phyloP scores from a whole-genome alignment of 2,329 filamentous ascomycete species.

The Colletotrichum aenigma region DNA sequence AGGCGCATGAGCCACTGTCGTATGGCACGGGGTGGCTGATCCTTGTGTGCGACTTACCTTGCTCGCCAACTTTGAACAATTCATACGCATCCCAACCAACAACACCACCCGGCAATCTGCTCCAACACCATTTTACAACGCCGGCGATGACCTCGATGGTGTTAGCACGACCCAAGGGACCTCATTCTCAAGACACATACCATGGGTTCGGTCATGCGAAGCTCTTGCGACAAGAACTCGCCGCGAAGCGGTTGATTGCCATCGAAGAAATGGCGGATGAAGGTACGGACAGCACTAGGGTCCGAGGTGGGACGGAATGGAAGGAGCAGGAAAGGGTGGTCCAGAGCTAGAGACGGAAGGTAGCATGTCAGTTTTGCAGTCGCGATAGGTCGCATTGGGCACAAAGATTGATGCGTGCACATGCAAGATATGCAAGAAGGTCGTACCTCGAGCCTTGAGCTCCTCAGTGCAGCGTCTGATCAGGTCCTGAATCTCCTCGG shows the following conservation, averaged over 20 bases:
- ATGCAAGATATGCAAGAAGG: slow-evolving; percentile 19
- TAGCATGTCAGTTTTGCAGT: neutral
- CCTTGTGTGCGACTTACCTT: slow-evolving; percentile 61
- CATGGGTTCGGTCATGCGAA: slow-evolving; percentile 93
- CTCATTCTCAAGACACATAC: slow-evolving; percentile 53
- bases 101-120: slow-evolving; percentile 85
- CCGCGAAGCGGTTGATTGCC: slow-evolving; percentile 68
- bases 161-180: slow-evolving; percentile 21
- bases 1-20: neutral
- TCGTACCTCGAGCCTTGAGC: slow-evolving; percentile 90
- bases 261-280: slow-evolving; percentile 92
- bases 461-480: slow-evolving; percentile 85
- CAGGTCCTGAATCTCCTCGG: slow-evolving; percentile 90
- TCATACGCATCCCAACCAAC: slow-evolving; percentile 98
- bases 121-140: slow-evolving; percentile 99
- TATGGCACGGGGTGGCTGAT: neutral
- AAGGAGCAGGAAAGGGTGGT: slow-evolving; percentile 89
- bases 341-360: slow-evolving; percentile 65
- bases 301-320: slow-evolving; percentile 95
- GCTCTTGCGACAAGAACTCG: slow-evolving; percentile 77
- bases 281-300: slow-evolving; percentile 87
- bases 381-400: slow-evolving; percentile 2
- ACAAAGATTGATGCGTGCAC: slow-evolving; percentile 20
- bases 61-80: slow-evolving; percentile 91
- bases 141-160: slow-evolving; percentile 79